Base-by-base conservation (phyloP, 305 asterid species). In the Caryopteris hybrid region DNA sequence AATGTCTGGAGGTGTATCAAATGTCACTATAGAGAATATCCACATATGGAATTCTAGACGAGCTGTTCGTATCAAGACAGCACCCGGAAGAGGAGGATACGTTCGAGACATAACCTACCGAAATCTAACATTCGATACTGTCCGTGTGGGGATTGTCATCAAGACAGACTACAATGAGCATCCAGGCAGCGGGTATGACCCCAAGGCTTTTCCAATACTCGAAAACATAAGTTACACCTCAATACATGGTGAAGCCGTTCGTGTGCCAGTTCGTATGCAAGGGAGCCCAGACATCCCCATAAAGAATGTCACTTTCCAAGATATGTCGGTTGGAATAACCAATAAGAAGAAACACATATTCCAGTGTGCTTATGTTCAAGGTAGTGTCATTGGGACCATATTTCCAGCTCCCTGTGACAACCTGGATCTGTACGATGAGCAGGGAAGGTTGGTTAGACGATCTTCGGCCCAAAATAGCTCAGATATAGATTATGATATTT, bases 1-100 rank as follows among this genome's bases (percentile, higher is more conserved):
- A 77, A 92, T 92, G 98, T 90, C 98, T 0, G 97, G 97, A 0
- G 97, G 98, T 4, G 88, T 90, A 64, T 90, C 98, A n/a, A 90
- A 92, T 17, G 68, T 92, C 47, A 92, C 97, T 9, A 75, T 92
- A 21, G 96, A 90, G 66, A 89, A 90, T 75, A 29, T 90, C 61
- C 73, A 76, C 51, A 67, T 92, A 20, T 92, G 96, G 96, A 85
- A 75, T 45, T 92, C 98, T 3, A 86, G 95, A 65, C 90, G 97
- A 7, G 98, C 81, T 6, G 83, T 91, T 11, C 79, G 96, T 42
- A 91, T 91, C 91, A 87, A 91, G 85, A 87, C 96, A 5, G 95
- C 95, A 3, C 80, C 96, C 0, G 98, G 98, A 22, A 76, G 96
- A 74, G 96, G 98, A 71, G 96, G 97, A 16, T 91, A 87, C 0